These are phyloP conservation scores for Verticillium isaacii DNA, from an alignment of 2,329 filamentous ascomycete species.

Conservation along the genomic window DNA sequence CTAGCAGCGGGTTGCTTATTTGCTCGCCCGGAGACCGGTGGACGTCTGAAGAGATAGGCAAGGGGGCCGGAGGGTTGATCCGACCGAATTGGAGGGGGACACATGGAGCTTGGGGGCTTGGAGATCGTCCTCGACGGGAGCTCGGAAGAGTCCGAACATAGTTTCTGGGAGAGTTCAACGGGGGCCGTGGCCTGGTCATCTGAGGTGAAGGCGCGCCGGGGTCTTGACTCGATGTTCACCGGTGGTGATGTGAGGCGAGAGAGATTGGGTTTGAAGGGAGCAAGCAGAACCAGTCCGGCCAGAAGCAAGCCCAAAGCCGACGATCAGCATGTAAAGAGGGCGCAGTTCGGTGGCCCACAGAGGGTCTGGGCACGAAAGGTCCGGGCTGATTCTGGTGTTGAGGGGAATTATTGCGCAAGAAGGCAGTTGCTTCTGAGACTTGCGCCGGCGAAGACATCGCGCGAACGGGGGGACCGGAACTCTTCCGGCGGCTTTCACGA, in stretches of 20 bases:
- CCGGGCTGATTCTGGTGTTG: neutral
- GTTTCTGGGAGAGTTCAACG: neutral
- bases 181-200: neutral
- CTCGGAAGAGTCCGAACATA: neutral
- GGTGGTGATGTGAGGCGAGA: neutral
- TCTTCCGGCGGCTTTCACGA: no score
- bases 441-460: neutral
- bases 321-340: neutral
- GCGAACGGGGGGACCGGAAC: no score
- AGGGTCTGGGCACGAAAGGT: neutral
- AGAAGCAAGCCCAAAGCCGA: neutral
- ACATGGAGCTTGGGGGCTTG: slow-evolving; percentile 6
- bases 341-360: neutral
- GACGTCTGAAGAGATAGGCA: neutral
- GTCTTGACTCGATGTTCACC: neutral
- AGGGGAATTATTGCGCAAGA: neutral
- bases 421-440: neutral
- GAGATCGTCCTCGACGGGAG: neutral
- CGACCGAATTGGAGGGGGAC: slow-evolving; percentile 11
- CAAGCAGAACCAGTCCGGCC: neutral
- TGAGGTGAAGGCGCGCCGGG: neutral
- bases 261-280: neutral
- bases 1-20: neutral
- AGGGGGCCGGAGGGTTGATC: neutral
- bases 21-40: neutral